phyloP scores from a whole-genome alignment of 2,329 filamentous ascomycete genomes.

The Hymenoscyphus occultus region DNA sequence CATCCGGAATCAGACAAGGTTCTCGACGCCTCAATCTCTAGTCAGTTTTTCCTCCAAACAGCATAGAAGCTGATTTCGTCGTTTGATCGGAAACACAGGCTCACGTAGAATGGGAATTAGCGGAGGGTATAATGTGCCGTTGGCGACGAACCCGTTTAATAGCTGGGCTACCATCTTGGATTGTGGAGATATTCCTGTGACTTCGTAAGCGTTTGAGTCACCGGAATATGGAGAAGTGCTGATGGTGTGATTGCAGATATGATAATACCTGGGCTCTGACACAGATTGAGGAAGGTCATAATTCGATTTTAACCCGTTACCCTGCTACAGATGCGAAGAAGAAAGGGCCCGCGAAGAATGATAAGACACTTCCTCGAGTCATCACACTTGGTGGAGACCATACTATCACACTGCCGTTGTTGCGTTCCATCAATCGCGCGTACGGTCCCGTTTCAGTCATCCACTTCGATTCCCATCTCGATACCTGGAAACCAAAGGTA shows the following conservation, averaged over 20 bases:
- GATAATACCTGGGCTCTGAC: slow-evolving; percentile 79
- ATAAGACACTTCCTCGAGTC: slow-evolving; percentile 73
- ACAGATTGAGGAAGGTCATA: slow-evolving; percentile 84
- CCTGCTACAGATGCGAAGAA: slow-evolving; percentile 68
- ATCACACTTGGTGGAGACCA: slow-evolving; percentile 72
- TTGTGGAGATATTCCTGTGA: slow-evolving; percentile 82
- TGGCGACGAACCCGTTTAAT: slow-evolving; percentile 76
- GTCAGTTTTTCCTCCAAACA: slow-evolving; percentile 49
- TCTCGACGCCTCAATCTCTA: slow-evolving; percentile 83
- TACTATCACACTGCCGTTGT: slow-evolving; percentile 58
- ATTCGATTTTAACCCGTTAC: slow-evolving; percentile 66
- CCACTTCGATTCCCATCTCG: slow-evolving; percentile 62
- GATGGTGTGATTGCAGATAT: slow-evolving; percentile 50
- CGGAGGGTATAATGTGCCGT: slow-evolving; percentile 82
- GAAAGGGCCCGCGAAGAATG: slow-evolving; percentile 65
- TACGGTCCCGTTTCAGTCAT: slow-evolving; percentile 61
- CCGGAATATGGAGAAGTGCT: neutral
- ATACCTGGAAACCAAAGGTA: slow-evolving; percentile 80
- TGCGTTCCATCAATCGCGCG: slow-evolving; percentile 57
- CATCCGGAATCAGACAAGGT: slow-evolving; percentile 81
- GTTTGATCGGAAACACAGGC: slow-evolving; percentile 34
- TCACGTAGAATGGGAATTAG: slow-evolving; percentile 49
- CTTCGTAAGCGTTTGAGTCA: no score
- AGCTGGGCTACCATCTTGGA: slow-evolving; percentile 78
- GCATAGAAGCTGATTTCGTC: slow-evolving; percentile 25